phyloP scores from a whole-genome alignment of 2,329 filamentous ascomycete genomes.

The Ophiostoma ulmi region DNA sequence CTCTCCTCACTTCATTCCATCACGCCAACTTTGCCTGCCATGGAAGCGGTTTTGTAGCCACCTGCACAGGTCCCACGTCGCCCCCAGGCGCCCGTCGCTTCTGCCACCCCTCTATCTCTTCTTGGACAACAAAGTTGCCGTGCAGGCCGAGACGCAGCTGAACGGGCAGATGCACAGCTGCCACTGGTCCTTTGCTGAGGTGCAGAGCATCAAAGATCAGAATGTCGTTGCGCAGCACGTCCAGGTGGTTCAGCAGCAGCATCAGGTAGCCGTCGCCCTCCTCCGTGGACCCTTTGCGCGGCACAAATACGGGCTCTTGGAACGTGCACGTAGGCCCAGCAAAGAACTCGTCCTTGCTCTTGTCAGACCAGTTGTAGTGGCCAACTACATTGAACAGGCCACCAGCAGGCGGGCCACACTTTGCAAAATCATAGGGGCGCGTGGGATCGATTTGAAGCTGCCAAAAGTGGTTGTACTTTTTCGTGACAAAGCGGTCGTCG shows the following conservation, averaged over 20 bases:
- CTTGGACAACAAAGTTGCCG: slow-evolving; percentile 41
- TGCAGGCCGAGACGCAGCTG: slow-evolving; percentile 41
- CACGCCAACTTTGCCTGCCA: slow-evolving; percentile 34
- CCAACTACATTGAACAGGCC: slow-evolving; percentile 45
- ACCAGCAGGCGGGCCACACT: slow-evolving; percentile 41
- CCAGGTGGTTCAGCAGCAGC: slow-evolving; percentile 43
- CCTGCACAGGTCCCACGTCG: slow-evolving; percentile 38
- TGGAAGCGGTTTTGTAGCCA: slow-evolving; percentile 37
- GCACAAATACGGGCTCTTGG: slow-evolving; percentile 52
- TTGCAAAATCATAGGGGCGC: slow-evolving; percentile 41
- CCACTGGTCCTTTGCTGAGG: slow-evolving; percentile 38
- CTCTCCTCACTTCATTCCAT: background rate
- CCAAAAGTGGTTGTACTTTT: slow-evolving; percentile 45
- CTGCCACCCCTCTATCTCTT: slow-evolving; percentile 42
- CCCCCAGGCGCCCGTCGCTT: slow-evolving; percentile 34
- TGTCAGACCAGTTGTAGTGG: slow-evolving; percentile 41
- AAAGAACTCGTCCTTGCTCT: slow-evolving; percentile 41
- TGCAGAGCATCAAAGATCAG: slow-evolving; percentile 42
- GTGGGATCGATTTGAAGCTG: slow-evolving; percentile 38
- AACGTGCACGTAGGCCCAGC: slow-evolving; percentile 44
- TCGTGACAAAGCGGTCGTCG: slow-evolving; percentile 44
- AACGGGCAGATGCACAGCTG: slow-evolving; percentile 39
- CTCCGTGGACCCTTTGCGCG: slow-evolving; percentile 35
- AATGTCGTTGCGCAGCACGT: slow-evolving; percentile 42
- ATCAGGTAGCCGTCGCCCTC: slow-evolving; percentile 50